Evolutionary conservation across 129 eudicot genomes (phyloP).

Genomic region (Tanacetum coccineum): DNA sequence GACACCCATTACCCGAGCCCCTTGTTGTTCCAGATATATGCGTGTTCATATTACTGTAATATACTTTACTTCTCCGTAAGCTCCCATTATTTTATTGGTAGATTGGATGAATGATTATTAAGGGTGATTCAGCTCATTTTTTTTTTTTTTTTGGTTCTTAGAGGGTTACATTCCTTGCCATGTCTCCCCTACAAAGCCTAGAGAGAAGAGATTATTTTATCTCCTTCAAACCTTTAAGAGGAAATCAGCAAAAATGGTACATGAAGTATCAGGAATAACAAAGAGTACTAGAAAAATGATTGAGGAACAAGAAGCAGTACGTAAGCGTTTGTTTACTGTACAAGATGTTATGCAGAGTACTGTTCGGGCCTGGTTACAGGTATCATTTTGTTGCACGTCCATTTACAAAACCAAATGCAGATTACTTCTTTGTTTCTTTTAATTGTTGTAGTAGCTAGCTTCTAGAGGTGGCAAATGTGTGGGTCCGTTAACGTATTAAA

Average conservation of each 20-base stretch:
- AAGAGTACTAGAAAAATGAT: slow-evolving; percentile 89
- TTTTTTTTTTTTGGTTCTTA: too few species aligned
- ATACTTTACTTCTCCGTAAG: too few species aligned
- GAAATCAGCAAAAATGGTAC: slow-evolving; percentile 46
- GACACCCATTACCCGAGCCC: too few species aligned
- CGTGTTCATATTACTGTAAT: too few species aligned
- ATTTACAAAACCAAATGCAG: neutral
- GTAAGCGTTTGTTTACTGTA: slow-evolving; percentile 89
- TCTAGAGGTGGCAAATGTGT: too few species aligned
- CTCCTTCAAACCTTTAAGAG: slow-evolving; percentile 84
- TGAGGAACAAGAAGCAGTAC: slow-evolving; percentile 92
- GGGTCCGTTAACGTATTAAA: too few species aligned
- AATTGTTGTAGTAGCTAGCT: neutral
- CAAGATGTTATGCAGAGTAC: slow-evolving; percentile 99
- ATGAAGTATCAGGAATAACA: slow-evolving; percentile 71
- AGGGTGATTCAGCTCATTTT: too few species aligned
- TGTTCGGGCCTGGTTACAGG: slow-evolving; percentile 93
- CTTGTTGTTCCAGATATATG: too few species aligned
- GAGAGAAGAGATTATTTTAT: slow-evolving; percentile 89
- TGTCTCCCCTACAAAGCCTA: too few species aligned
- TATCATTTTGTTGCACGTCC: slow-evolving; percentile 3
- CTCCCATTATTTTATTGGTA: too few species aligned
- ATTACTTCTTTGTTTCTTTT: neutral
- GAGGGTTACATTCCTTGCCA: too few species aligned
- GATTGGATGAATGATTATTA: too few species aligned